These are phyloP conservation scores for Candida piceae DNA, from an alignment of 805 yeast species.

Conservation along the genomic window DNA sequence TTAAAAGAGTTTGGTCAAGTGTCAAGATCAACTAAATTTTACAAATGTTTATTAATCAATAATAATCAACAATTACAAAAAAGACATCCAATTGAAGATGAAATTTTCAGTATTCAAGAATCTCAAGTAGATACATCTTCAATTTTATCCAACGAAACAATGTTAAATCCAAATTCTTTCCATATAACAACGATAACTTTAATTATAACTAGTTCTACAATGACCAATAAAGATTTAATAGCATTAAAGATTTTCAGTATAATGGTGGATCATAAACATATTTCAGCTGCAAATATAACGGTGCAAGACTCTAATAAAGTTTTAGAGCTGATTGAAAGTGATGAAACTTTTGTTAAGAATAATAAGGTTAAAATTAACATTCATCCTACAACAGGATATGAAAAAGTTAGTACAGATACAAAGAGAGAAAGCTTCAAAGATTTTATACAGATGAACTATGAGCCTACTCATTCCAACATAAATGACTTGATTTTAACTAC, in stretches of 20 bases:
- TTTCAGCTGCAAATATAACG: constrained; percentile 7
- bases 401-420: neutral
- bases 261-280: constrained; percentile 19
- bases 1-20: constrained; percentile 11
- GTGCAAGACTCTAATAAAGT: constrained; percentile 8
- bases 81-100: constrained; percentile 1
- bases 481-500: constrained; percentile 23
- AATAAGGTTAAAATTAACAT: constrained; percentile 8
- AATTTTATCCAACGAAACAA: constrained; percentile 21
- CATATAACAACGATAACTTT: constrained; percentile 21
- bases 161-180: constrained; percentile 25
- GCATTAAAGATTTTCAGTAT: constrained; percentile 22
- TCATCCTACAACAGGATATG: neutral
- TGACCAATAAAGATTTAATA: constrained; percentile 16
- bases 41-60: constrained; percentile 24
- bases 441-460: constrained; percentile 3
- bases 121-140: constrained; percentile 4
- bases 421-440: constrained; percentile 4
- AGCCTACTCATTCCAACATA: constrained; percentile 3
- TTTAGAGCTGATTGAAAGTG: constrained; percentile 4
- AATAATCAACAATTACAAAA: constrained; percentile 18
- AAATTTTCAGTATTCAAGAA: neutral
- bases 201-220: constrained; percentile 13
- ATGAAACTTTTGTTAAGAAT: constrained; percentile 5
- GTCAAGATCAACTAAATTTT: constrained; percentile 7